phyloP scores from a whole-genome alignment of 805 yeast genomes.

The Allodekkera sacchari region DNA sequence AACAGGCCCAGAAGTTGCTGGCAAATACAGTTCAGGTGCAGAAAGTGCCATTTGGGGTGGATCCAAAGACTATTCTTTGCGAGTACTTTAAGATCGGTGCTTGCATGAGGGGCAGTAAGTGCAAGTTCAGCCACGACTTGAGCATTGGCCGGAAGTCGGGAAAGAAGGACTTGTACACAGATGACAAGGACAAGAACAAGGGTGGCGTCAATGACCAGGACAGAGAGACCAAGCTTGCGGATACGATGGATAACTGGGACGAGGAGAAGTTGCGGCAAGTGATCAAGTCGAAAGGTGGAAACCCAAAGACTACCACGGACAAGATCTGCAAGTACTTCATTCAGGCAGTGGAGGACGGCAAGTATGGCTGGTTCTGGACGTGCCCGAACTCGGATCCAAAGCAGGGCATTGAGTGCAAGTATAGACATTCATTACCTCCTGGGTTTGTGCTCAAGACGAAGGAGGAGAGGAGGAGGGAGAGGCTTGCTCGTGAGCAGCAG shows the following conservation, averaged over 20 bases:
- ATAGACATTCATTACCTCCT: conserved; percentile 91
- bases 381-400: conserved; percentile 89
- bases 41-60: conserved; percentile 93
- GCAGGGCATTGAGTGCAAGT: conserved; percentile 58
- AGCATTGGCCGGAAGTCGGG: conserved; percentile 78
- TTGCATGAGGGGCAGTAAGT: conserved; percentile 76
- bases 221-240: conserved; percentile 48
- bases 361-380: conserved; percentile 98
- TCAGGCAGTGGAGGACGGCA: conserved; percentile 94
- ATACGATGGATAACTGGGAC: conserved; percentile 96
- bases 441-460: conserved; percentile 96
- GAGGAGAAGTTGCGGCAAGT: conserved; percentile 88
- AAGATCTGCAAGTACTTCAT: conserved; percentile 89
- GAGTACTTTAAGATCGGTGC: conserved; percentile 76
- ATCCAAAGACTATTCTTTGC: conserved; percentile 91
- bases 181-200: conserved; percentile 50
- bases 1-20: conserved; percentile 75
- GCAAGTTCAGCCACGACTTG: conserved; percentile 91
- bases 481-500: conserved; percentile 70
- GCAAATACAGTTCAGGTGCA: conserved; percentile 60
- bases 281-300: conserved; percentile 87
- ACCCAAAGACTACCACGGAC: conserved; percentile 88
- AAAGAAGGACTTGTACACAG: conserved; percentile 89
- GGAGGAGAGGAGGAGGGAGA: conserved; percentile 88
- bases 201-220: no score